Evolutionary conservation across 2,329 filamentous ascomycete genomes (phyloP), one percentile per base, ranked within the genome.

Genomic region (Aspergillus glaucus): DNA sequence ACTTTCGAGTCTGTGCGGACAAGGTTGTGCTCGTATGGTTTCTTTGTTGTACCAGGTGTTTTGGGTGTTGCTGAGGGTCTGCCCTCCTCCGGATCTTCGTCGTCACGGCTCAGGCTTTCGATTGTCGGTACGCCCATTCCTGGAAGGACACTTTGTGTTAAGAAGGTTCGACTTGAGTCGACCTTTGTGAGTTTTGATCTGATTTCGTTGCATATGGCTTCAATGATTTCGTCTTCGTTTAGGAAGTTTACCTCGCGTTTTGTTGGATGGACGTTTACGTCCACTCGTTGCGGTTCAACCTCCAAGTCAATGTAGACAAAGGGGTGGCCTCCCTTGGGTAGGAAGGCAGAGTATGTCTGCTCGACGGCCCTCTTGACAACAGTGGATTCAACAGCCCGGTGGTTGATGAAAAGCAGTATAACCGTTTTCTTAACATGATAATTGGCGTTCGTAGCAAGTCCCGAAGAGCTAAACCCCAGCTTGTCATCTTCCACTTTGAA

Each of bases 181-280:
- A 97, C 91, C 44, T 86, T 85, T 9, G 89, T 86, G 3, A 98
- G 78, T 56, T 86, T 86, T 7, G 81, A 77, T 46, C 87, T 81
- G 19, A 98, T 86, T 46, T 87, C 81, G 52, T 85, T 81, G 70
- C 91, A 96, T 4, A 98, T 84, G 12, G 81, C 79, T 55, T 93
- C 87, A 43, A 93, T 86, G 42, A 98, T 95, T 59, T 98, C 93
- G 55, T 98, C 93, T 65, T 98, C 93, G 53, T 97, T 95, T 19
- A 98, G 77, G 60, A 98, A 97, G 62, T 97, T 93, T 17, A 98
- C 93, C 64, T 98, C 92, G 45, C 89, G 80, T 68, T 98, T 98
- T 0, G 93, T 98, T 0, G 93, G 93, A 67, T 98, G 93, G 0
- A 98, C 87, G 59, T 98, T 98, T 63, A 98, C 94, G 66, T 98